Conservation (phyloP, 2,329 filamentous ascomycete species). For the Penicillium sp. region DNA sequence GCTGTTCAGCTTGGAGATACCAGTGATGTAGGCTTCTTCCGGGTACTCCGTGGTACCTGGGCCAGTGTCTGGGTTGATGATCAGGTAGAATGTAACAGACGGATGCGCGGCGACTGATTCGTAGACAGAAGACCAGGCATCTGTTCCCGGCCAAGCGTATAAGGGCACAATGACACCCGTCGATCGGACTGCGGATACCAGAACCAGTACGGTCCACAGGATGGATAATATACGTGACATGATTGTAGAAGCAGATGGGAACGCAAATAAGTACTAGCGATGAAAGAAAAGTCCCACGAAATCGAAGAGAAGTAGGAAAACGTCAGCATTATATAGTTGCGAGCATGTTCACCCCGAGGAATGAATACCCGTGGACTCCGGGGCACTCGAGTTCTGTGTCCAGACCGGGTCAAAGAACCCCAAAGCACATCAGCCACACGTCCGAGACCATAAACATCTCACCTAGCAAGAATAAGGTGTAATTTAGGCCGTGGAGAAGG, state of each 20-base stretch:
- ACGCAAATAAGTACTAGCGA: too few species aligned
- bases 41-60: slow-evolving; percentile 37
- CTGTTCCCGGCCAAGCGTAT: slow-evolving; percentile 27
- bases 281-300: background rate
- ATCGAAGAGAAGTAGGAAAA: background rate
- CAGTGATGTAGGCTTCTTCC: slow-evolving; percentile 36
- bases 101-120: slow-evolving; percentile 24
- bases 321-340: background rate
- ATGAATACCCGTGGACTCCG: background rate
- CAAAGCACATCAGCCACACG: slow-evolving; percentile 5
- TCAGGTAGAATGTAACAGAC: slow-evolving; percentile 28
- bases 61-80: slow-evolving; percentile 35
- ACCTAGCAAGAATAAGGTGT: background rate
- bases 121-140: slow-evolving; percentile 27
- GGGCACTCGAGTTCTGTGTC: background rate
- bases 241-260: background rate
- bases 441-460: slow-evolving; percentile 8
- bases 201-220: slow-evolving; percentile 10
- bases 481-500: background rate
- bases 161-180: slow-evolving; percentile 25
- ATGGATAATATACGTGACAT: slow-evolving; percentile 12
- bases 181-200: slow-evolving; percentile 14
- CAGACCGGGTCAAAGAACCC: background rate
- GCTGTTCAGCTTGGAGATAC: slow-evolving; percentile 39
- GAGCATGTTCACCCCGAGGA: background rate